A percentile compares a stretch with the other conserved stretches of the same genome.
These are phyloP conservation scores for Lepidium sativum DNA, from an alignment of 345 rosid genomes.

Conservation along the genomic window DNA sequence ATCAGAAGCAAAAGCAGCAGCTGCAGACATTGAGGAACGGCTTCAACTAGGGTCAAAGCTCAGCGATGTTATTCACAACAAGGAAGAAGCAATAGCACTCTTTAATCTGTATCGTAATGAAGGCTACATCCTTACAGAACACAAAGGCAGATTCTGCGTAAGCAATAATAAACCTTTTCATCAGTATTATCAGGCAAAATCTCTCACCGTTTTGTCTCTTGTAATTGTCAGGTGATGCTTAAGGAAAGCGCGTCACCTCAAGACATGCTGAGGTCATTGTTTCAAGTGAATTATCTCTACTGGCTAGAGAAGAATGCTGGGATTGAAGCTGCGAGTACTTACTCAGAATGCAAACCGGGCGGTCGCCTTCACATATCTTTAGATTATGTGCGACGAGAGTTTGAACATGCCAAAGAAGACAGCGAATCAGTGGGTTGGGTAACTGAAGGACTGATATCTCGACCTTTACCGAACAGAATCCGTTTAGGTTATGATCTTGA, in stretches of 20 bases:
- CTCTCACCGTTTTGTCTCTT: conserved; percentile 1
- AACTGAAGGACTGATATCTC: conserved; percentile 76
- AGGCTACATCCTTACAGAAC: conserved; percentile 78
- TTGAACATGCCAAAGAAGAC: conserved; percentile 65
- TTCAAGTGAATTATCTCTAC: conserved; percentile 85
- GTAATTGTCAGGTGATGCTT: conserved; percentile 62
- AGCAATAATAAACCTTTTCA: conserved; percentile 23
- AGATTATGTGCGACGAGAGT: conserved; percentile 79
- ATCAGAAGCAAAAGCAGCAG: conserved; percentile 65
- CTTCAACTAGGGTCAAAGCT: conserved; percentile 78
- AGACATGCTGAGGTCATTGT: conserved; percentile 91
- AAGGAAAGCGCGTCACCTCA: conserved; percentile 65
- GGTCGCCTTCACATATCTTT: conserved; percentile 76
- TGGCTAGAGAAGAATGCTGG: conserved; percentile 98
- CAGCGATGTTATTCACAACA: conserved; percentile 58
- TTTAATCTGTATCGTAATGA: conserved; percentile 58
- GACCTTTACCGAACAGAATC: conserved; percentile 71
- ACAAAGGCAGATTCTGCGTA: conserved; percentile 59
- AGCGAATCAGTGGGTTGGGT: conserved; percentile 73
- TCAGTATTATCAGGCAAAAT: neutral
- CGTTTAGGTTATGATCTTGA: conserved; percentile 26
- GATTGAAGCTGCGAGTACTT: conserved; percentile 44
- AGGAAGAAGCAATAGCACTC: conserved; percentile 69
- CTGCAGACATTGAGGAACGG: conserved; percentile 60
- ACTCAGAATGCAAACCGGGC: conserved; percentile 57